Conservation (phyloP, 164 flowering plant species). For the Chimonanthus salicifolius region DNA sequence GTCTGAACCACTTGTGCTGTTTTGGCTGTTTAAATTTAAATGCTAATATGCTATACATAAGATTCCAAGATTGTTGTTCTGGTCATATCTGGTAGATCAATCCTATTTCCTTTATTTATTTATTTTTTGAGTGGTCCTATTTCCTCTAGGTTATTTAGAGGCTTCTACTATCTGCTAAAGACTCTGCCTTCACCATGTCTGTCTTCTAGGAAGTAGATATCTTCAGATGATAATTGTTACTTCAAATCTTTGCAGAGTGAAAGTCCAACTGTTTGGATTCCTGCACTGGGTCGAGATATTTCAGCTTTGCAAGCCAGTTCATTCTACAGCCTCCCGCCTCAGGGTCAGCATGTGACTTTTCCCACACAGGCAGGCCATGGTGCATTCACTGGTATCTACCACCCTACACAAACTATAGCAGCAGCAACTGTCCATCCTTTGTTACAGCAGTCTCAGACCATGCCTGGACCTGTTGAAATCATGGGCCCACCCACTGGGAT, state of each 20-base stretch:
- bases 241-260: slow-evolving; percentile 55
- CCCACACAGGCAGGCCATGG: slow-evolving; percentile 72
- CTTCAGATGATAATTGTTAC: not conserved
- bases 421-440: slow-evolving; percentile 63
- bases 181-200: too few species aligned
- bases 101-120: too few species aligned
- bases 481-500: slow-evolving; percentile 59
- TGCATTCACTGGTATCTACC: slow-evolving; percentile 62
- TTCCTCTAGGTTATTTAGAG: too few species aligned
- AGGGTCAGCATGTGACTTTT: slow-evolving; percentile 75
- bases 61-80: too few species aligned
- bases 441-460: slow-evolving; percentile 75
- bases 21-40: too few species aligned
- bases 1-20: too few species aligned
- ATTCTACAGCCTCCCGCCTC: slow-evolving; percentile 77
- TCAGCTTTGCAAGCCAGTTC: slow-evolving; percentile 60
- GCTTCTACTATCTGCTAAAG: too few species aligned
- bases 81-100: too few species aligned
- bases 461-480: slow-evolving; percentile 71
- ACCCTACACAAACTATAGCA: slow-evolving; percentile 64
- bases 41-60: too few species aligned
- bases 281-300: slow-evolving; percentile 64
- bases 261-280: slow-evolving; percentile 76
- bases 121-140: too few species aligned
- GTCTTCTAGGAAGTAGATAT: too few species aligned